phyloP scores from a whole-genome alignment of 1,284 basidiomycete species.

The Caloboletus firmus region DNA sequence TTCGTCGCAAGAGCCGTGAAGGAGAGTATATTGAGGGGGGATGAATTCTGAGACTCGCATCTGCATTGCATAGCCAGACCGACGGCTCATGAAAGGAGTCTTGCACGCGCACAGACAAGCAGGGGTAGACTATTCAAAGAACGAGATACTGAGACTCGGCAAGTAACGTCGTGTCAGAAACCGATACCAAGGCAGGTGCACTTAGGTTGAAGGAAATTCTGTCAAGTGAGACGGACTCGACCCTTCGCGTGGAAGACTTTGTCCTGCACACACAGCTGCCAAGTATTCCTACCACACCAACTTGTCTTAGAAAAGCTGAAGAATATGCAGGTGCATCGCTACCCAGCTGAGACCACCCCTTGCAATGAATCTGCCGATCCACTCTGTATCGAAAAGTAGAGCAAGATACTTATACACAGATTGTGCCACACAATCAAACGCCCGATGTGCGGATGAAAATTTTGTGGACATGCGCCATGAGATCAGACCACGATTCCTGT shows the following conservation, averaged over 20 bases:
- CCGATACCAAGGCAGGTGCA: neutral
- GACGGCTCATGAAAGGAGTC: neutral
- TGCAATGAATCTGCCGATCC: neutral
- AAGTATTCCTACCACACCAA: no score
- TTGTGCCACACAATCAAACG: neutral
- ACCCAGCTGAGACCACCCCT: no score
- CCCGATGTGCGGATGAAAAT: constrained; percentile 3
- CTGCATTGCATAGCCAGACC: neutral
- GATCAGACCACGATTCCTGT: constrained; percentile 7
- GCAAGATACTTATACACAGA: neutral
- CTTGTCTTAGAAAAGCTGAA: no score
- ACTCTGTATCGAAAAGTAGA: neutral
- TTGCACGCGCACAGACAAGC: neutral
- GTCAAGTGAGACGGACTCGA: neutral
- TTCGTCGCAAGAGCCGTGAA: constrained; percentile 52
- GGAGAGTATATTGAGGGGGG: constrained; percentile 41
- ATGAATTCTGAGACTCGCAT: constrained; percentile 33
- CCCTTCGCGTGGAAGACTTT: neutral
- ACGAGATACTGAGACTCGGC: neutral
- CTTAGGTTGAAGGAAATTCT: neutral
- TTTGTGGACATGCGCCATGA: constrained; percentile 10
- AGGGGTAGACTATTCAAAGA: neutral
- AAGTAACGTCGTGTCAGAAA: no score
- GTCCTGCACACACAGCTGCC: no score
- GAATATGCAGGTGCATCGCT: no score